Evolutionary conservation across 305 asterid genomes (phyloP).

Genomic region (Solanum hybrid): DNA sequence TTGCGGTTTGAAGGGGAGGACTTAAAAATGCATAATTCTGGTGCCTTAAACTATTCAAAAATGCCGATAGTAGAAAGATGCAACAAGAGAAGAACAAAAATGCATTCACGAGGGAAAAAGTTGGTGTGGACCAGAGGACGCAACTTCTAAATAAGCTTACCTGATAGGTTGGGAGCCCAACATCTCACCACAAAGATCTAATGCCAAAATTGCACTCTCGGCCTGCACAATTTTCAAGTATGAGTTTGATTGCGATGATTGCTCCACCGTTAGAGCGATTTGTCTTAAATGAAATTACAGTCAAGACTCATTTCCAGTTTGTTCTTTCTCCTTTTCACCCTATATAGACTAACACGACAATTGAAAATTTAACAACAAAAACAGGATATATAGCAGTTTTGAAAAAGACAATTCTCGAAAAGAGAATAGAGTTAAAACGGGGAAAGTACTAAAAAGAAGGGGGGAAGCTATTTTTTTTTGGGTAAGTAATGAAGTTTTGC

Average conservation of each 20-base stretch:
- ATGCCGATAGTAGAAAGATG: neutral
- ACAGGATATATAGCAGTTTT: neutral
- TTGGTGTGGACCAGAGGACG: neutral
- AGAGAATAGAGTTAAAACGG: neutral
- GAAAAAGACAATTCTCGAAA: neutral
- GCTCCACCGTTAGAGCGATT: neutral
- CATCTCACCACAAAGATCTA: conserved; percentile 71
- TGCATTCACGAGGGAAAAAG: neutral
- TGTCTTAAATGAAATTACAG: neutral
- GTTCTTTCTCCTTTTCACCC: neutral
- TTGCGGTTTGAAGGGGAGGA: neutral
- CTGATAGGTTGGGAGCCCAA: conserved; percentile 84
- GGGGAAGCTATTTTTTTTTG: neutral
- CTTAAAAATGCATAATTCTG: neutral
- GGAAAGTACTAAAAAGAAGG: neutral
- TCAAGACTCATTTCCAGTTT: neutral
- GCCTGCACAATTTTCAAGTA: conserved; percentile 40
- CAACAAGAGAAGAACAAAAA: neutral
- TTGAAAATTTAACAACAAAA: neutral
- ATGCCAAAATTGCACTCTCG: conserved; percentile 82
- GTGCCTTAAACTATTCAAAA: neutral
- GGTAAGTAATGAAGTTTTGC: neutral
- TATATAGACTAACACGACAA: neutral
- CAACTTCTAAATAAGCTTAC: conserved; percentile 19
- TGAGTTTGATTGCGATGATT: neutral